phyloP scores from a whole-genome alignment of 768 basidiomycete species.

The Tricholoma flavovirens region DNA sequence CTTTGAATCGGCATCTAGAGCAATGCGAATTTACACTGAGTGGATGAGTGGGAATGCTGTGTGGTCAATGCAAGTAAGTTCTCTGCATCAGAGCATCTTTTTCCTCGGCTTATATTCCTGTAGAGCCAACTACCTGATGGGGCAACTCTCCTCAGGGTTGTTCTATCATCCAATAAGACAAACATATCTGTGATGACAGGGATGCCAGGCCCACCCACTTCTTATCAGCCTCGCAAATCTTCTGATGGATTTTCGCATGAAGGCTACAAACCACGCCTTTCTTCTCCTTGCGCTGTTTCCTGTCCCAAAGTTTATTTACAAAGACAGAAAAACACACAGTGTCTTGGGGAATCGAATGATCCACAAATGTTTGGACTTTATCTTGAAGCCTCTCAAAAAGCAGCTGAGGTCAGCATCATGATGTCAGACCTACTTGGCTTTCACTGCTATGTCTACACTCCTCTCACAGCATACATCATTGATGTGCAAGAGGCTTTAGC shows the following conservation, averaged over 20 bases:
- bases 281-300: constrained; percentile 15
- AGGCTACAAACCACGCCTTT: constrained; percentile 14
- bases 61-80: constrained; percentile 17
- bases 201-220: constrained; percentile 8
- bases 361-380: constrained; percentile 24
- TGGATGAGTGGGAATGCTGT: constrained; percentile 18
- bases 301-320: constrained; percentile 10
- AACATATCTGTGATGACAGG: constrained; percentile 14
- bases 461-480: constrained; percentile 24
- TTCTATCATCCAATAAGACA: constrained; percentile 18
- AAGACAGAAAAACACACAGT: constrained; percentile 8
- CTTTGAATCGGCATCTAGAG: constrained; percentile 7
- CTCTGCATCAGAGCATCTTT: background rate
- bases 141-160: constrained; percentile 12
- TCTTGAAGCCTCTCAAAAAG: constrained; percentile 24
- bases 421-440: constrained; percentile 25
- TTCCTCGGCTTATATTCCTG: background rate
- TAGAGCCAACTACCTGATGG: constrained; percentile 14
- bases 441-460: constrained; percentile 19
- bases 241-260: constrained; percentile 7
- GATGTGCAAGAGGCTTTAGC: constrained; percentile 27
- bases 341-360: constrained; percentile 21
- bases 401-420: constrained; percentile 20
- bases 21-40: constrained; percentile 15
- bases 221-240: constrained; percentile 14